Evolutionary conservation across 2,329 filamentous ascomycete species (phyloP), one percentile per base, ranked within the genome.

Genomic region (Botryotinia convoluta): DNA sequence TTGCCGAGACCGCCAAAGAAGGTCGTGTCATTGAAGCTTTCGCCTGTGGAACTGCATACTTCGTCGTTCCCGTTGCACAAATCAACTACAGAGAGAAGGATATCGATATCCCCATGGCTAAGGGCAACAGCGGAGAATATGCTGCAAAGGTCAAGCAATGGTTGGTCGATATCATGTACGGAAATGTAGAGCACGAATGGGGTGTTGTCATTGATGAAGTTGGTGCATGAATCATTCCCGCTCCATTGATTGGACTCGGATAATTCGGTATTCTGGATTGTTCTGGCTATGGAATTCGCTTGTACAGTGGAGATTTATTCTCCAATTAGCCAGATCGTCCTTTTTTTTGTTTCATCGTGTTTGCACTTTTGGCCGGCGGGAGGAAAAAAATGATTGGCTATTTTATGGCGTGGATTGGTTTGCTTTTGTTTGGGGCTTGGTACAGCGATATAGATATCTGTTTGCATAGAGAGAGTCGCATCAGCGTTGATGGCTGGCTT

Each of bases 21-120:
- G 94, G 93, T 4, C 86, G 94, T 3, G 82, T 97, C 61, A 82
- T 97, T 16, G 95, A 98, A 84, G 88, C 93, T 1, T 98, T 98
- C 80, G 93, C 92, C 12, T 90, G 92, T 48, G 95, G 95, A 29
- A 98, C 95, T 75, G 95, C 95, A 73, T 93, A 86, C 85, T 94
- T 93, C 79, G 87, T 94, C 80, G 89, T 87, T 75, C 88, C 91
- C 69, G 86, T 94, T 65, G 90, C 89, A 9, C 84, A 88, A 67
- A 90, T 94, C 79, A 88, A 91, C 81, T 91, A 92, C 83, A 88
- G 89, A 59, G 89, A 89, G 70, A 82, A 87, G 73, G 88, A 92
- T 75, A 85, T 93, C 74, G 80, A 86, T 76, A 87, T 93, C 73
- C 86, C 89, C 69, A 88, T 91, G 84, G 87, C 84, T 69, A 82